A percentile compares a stretch with the other conserved stretches of the same genome.
Evolutionary conservation across 768 basidiomycete genomes (phyloP).

Genomic region (Porphyrellus cyaneotinctus): DNA sequence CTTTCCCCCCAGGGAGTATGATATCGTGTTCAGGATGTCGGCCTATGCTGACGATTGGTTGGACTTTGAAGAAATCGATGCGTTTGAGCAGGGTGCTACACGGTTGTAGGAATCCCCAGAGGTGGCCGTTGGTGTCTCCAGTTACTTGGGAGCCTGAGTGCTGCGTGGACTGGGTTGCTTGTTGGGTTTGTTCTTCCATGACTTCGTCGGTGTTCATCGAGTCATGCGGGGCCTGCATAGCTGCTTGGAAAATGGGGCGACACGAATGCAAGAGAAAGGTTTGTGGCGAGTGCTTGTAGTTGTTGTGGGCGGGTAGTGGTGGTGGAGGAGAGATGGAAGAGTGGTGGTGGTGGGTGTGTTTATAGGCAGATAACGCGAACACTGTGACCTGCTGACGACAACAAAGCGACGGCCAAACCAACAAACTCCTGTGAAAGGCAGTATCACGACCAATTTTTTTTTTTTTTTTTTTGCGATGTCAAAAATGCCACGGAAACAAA

Average conservation of each 20-base stretch:
- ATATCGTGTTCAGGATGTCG: conserved; percentile 48
- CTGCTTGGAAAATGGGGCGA: neutral
- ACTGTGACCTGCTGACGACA: conserved; percentile 11
- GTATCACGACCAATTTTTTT: conserved; percentile 6
- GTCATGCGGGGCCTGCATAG: conserved; percentile 21
- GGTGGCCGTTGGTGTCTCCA: conserved; percentile 29
- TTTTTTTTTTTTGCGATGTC: conserved; percentile 2
- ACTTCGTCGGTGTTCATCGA: conserved; percentile 25
- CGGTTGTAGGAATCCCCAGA: conserved; percentile 74
- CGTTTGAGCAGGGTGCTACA: conserved; percentile 49
- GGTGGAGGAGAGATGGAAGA: neutral
- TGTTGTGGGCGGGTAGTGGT: neutral
- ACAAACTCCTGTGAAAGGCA: conserved; percentile 20
- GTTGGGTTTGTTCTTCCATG: conserved; percentile 34
- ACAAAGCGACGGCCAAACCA: conserved; percentile 15
- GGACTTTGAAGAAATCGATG: conserved; percentile 58
- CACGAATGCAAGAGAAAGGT: neutral
- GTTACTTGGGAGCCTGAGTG: conserved; percentile 27
- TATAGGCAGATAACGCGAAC: conserved; percentile 12
- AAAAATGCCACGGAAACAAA: conserved; percentile 9
- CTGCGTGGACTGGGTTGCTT: conserved; percentile 41
- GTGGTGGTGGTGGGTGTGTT: conserved; percentile 6
- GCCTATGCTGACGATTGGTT: conserved; percentile 50
- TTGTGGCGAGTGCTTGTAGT: neutral
- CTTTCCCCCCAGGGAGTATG: conserved; percentile 64